phyloP scores from a whole-genome alignment of 805 yeast genomes.

The Myxozyma geophila region DNA sequence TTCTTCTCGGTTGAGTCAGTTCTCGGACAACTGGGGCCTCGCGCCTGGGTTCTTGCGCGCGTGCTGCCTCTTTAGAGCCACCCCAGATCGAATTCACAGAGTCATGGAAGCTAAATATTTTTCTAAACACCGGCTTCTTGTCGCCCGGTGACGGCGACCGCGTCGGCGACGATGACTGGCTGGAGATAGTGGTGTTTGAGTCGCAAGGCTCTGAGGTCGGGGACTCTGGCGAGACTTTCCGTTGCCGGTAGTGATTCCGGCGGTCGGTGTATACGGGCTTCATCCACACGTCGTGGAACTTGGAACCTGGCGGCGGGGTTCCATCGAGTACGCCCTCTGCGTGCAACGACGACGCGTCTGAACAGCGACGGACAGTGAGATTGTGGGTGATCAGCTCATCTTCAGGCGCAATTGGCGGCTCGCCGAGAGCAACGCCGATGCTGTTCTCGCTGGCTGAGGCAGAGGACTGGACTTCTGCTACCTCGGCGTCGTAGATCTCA shows the following conservation, averaged over 20 bases:
- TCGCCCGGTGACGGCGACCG: neutral
- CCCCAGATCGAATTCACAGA: neutral
- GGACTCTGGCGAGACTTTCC: neutral
- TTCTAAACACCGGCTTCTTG: neutral
- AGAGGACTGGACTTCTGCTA: neutral
- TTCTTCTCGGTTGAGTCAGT: neutral
- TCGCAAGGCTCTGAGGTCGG: neutral
- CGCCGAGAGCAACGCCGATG: neutral
- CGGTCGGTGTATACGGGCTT: constrained; percentile 1
- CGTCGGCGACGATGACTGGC: neutral
- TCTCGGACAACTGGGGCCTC: neutral
- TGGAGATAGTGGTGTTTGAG: neutral
- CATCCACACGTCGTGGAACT: constrained; percentile 22
- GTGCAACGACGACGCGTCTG: neutral
- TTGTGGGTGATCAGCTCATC: neutral
- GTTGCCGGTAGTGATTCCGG: neutral
- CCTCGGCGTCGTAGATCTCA: neutral
- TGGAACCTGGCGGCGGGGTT: constrained; percentile 15
- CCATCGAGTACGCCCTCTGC: constrained; percentile 13
- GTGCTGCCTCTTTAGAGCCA: neutral
- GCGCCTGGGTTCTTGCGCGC: neutral
- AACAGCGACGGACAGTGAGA: constrained; percentile 10
- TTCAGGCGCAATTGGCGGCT: neutral
- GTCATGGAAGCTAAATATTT: constrained; percentile 13
- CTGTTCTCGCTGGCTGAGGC: neutral